A percentile compares a stretch with the other conserved stretches of the same genome.
phyloP scores from a whole-genome alignment of 805 yeast genomes.

The Yarrowia sp. region DNA sequence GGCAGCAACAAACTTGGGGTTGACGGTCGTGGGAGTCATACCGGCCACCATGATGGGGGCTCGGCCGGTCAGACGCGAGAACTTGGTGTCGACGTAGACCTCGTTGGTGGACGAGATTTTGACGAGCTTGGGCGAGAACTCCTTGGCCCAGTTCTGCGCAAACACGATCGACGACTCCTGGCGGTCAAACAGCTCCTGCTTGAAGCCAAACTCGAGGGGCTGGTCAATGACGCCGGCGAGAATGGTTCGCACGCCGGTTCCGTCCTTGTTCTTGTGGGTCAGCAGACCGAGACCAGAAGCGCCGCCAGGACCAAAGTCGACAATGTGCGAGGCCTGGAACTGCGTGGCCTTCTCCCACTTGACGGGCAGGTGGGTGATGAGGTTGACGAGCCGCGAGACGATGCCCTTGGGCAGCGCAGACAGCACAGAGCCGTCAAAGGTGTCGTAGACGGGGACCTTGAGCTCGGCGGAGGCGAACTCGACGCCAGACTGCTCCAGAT shows the following conservation, averaged over 20 bases:
- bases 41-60: conserved; percentile 98
- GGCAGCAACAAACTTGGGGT: conserved; percentile 90
- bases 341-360: conserved; percentile 91
- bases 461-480: conserved; percentile 56
- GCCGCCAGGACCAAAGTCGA: conserved; percentile 99
- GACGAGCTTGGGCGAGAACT: conserved; percentile 80
- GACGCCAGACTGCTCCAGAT: conserved; percentile 58
- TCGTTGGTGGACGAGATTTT: conserved; percentile 67
- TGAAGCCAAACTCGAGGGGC: conserved; percentile 81
- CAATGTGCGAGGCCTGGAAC: conserved; percentile 78
- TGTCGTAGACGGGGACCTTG: conserved; percentile 86
- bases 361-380: conserved; percentile 86
- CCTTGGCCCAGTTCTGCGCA: conserved; percentile 88
- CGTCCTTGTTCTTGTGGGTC: conserved; percentile 97
- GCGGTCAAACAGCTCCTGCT: conserved; percentile 87
- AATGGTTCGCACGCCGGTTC: conserved; percentile 93
- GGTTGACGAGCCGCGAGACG: conserved; percentile 67
- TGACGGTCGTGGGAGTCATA: conserved; percentile 98
- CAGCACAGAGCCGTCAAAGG: conserved; percentile 79
- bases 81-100: conserved; percentile 87
- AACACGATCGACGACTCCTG: conserved; percentile 63
- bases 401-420: conserved; percentile 54
- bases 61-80: conserved; percentile 85
- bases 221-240: conserved; percentile 87
- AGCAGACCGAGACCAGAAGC: conserved; percentile 93